phyloP scores from a whole-genome alignment of 1,284 basidiomycete species.

The Dichomitus squalens region DNA sequence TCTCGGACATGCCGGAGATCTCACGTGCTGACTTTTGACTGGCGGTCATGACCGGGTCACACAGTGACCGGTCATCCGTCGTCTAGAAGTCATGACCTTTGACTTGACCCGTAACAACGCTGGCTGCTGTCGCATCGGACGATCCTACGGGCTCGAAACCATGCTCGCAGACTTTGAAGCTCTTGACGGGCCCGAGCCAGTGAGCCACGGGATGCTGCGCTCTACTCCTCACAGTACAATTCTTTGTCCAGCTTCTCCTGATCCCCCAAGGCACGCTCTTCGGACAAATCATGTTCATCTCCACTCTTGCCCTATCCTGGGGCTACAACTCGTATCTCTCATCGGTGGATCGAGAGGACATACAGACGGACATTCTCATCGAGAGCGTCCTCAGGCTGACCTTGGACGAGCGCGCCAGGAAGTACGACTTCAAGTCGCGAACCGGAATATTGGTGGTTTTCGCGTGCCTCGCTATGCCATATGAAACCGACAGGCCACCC shows the following conservation, averaged over 20 bases:
- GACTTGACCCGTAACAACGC: too few relatives aligned
- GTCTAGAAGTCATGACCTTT: too few relatives aligned
- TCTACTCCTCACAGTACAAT: conserved; percentile 18
- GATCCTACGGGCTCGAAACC: too few relatives aligned
- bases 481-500: not conserved
- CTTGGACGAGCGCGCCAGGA: conserved; percentile 3
- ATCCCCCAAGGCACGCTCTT: too few relatives aligned
- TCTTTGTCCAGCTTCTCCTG: conserved; percentile 19
- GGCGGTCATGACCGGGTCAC: too few relatives aligned
- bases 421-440: conserved; percentile 14
- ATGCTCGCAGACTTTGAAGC: too few relatives aligned
- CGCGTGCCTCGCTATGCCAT: conserved; percentile 6
- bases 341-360: conserved; percentile 20
- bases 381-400: conserved; percentile 13
- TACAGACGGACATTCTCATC: conserved; percentile 19
- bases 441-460: conserved; percentile 18
- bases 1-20: too few relatives aligned
- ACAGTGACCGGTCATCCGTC: too few relatives aligned
- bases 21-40: too few relatives aligned
- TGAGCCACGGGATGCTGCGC: conserved; percentile 6
- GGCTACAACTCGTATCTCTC: conserved; percentile 22
- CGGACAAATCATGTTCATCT: conserved; percentile 23
- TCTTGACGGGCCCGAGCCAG: too few relatives aligned
- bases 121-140: too few relatives aligned
- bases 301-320: conserved; percentile 19